Evolutionary conservation across 441 rosid genomes (phyloP).

Genomic region (Biscutella auriculata): DNA sequence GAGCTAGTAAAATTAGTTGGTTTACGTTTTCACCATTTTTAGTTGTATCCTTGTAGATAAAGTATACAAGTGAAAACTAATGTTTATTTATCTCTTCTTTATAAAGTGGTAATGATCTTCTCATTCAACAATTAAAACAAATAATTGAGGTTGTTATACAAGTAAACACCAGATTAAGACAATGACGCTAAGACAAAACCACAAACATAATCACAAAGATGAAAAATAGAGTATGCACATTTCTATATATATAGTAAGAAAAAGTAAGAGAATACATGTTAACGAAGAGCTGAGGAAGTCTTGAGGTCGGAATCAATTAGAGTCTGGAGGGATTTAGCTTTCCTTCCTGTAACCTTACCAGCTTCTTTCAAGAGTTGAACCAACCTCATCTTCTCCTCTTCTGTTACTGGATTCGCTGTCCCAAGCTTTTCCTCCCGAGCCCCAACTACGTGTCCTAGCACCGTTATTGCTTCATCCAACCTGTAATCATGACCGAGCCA

Average conservation of each 20-base stretch:
- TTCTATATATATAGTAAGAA: background rate
- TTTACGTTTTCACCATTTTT: background rate
- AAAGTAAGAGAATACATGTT: background rate
- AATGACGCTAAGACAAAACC: background rate
- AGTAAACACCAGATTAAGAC: background rate
- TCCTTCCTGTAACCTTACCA: slow-evolving; percentile 61
- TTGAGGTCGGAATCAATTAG: slow-evolving; percentile 49
- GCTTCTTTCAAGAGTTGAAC: slow-evolving; percentile 67
- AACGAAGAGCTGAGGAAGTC: slow-evolving; percentile 9
- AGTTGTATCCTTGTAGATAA: background rate
- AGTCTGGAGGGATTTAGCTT: slow-evolving; percentile 62
- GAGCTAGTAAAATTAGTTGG: background rate
- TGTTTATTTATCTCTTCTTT: no score
- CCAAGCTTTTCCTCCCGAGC: slow-evolving; percentile 85
- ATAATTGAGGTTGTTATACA: background rate
- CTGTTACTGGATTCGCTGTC: slow-evolving; percentile 79
- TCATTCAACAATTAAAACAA: slow-evolving; percentile 9
- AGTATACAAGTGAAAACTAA: no score
- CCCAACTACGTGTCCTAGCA: slow-evolving; percentile 60
- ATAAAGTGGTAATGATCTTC: background rate
- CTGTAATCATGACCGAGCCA: slow-evolving; percentile 25
- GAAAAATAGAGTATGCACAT: slow-evolving; percentile 17
- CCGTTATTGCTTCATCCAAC: slow-evolving; percentile 75
- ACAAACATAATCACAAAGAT: background rate
- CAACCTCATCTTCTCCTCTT: slow-evolving; percentile 82